Base-by-base conservation (phyloP, 2,329 filamentous ascomycete species). In the Colletotrichum tamarilloi region DNA sequence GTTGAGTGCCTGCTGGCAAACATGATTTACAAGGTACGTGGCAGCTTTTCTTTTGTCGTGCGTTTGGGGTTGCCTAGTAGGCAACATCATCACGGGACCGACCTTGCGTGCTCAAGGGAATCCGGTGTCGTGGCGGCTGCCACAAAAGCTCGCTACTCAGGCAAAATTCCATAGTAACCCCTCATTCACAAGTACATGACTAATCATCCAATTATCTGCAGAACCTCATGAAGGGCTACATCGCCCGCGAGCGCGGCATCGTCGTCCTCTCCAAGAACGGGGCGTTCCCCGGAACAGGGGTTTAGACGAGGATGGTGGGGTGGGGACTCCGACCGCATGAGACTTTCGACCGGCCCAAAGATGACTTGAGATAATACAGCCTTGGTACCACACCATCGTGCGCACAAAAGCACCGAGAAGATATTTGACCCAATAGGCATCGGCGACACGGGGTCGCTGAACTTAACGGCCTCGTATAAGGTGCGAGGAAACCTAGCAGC, bases 181-280 rank as follows among this genome's bases (percentile, higher is more conserved):
- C 57, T 68, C 30, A 53, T 64, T 68, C 62, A 52, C 55, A 52
- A 72, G 5, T 81, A 78, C 82, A 73, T 83, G 78, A 81, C 81
- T 83, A 75, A 83, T 70, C 26, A n/a, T 14, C 2, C 22, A 72
- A 30, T 62, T 58, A n/a, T 74, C 72, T 67, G 30, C 74, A 98
- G 95, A 94, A 93, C 72, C 87, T 97, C 28, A 98, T 99, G 94
- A 99, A 98, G 84, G 97, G 97, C 53, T 99, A 99, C 83, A 99
- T 99, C 77, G 93, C 96, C 38, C 93, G 96, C 67, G 95, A 98
- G 77, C 91, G 94, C 77, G 93, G 93, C 42, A 95, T 95, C 77
- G 93, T 99, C 32, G 97, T 99, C 24, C 85, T 99, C 70, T 98
- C 95, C 82, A 98, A 98, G 83, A 93, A 90, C 72, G 95, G 94